Evolutionary conservation across 768 basidiomycete species (phyloP), one percentile per base, ranked within the genome.

Genomic region (Paxillus ammoniavirescens): DNA sequence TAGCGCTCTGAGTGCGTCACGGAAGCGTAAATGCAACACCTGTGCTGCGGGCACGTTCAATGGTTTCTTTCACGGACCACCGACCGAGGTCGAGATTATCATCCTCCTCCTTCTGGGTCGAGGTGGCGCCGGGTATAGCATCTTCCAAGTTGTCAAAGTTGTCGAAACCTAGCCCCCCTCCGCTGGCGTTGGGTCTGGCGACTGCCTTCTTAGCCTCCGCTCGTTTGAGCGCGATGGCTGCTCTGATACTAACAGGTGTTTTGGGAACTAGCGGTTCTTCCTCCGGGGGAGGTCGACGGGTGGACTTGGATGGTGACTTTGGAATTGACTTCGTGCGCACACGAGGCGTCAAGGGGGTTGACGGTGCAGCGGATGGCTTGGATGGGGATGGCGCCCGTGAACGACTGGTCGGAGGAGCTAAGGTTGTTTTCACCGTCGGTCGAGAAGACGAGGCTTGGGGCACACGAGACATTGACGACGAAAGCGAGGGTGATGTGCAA

Each of bases 181-280:
- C 57, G 65, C 66, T 18, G 60, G 49, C 49, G 50, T 44, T 74
- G 68, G 49, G 50, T 44, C 56, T 59, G 15, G 56, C 37, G 7
- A 57, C 50, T 3, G 76, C 72, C 62, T 89, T 91, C 72, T 86
- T 90, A 0, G 84, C 87, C 63, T 91, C 87, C 0, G 90, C 89
- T 41, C 90, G 77, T 56, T 82, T 89, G 42, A 89, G 72, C 2
- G 90, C 90, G 64, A 93, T 91, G 13, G 84, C 86, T 56, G 91
- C 91, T 60, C 84, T 84, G 57, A 91, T 78, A 63, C 79, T 89
- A 30, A 80, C 53, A 36, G 66, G 58, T 38, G 42, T 0, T 49
- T 70, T 76, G 14, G 73, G 59, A 15, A 78, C 53, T 35, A 59
- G 66, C 7, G 61, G 45, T 23, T 63, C 63, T 54, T 54, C 60